These are phyloP conservation scores for Aspergillus alliaceus DNA, from an alignment of 2,329 filamentous ascomycete genomes.

Conservation along the genomic window DNA sequence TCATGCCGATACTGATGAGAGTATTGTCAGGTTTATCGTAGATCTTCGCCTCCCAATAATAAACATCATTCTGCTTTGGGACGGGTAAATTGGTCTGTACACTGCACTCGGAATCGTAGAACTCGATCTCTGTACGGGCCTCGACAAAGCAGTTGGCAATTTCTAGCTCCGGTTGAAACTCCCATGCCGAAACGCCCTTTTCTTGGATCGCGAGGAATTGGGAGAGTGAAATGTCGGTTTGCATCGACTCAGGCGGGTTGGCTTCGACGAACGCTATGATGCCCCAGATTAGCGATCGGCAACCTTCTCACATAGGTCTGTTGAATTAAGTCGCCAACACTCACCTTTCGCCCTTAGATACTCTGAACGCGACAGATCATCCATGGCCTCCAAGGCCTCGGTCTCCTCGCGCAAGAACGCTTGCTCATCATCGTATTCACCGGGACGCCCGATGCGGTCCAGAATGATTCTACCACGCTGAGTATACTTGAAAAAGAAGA, in stretches of 20 bases:
- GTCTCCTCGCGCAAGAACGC: conserved; percentile 91
- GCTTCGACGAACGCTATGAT: conserved; percentile 81
- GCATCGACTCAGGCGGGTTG: conserved; percentile 90
- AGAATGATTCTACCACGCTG: conserved; percentile 84
- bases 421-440: conserved; percentile 97
- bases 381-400: conserved; percentile 92
- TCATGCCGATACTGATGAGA: conserved; percentile 85
- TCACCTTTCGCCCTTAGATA: conserved; percentile 94
- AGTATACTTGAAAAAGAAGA: conserved; percentile 95
- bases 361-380: conserved; percentile 84
- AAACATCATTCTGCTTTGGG: conserved; percentile 98
- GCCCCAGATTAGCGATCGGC: neutral
- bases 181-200: conserved; percentile 99
- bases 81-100: conserved; percentile 96
- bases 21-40: conserved; percentile 95
- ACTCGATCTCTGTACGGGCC: conserved; percentile 93
- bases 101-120: conserved; percentile 96
- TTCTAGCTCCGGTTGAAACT: conserved; percentile 98
- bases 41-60: conserved; percentile 99
- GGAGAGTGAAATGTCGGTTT: conserved; percentile 95
- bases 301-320: neutral
- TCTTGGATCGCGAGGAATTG: conserved; percentile 98
- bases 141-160: conserved; percentile 99
- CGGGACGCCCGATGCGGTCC: conserved; percentile 87
- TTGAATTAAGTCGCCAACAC: neutral